phyloP scores from a whole-genome alignment of 495 filamentous ascomycete species.

The Corynascus novoguineensis region DNA sequence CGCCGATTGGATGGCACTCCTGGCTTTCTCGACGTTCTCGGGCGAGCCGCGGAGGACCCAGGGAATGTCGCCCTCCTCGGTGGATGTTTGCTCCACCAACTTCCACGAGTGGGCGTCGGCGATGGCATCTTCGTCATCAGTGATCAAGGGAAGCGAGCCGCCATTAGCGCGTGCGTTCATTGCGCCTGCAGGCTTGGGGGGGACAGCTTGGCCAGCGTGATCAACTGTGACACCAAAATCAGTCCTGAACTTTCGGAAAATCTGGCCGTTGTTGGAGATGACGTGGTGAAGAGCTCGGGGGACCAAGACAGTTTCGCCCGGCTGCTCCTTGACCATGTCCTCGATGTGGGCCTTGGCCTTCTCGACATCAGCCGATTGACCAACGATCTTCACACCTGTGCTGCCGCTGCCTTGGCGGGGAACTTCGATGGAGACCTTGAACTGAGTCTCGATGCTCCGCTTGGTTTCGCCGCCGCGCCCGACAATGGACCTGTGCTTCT shows the following conservation, averaged over 20 bases:
- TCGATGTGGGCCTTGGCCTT: slow-evolving; percentile 80
- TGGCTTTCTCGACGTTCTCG: slow-evolving; percentile 73
- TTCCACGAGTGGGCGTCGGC: slow-evolving; percentile 73
- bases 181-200: slow-evolving; percentile 54
- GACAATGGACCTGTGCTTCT: slow-evolving; percentile 87
- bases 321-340: slow-evolving; percentile 72
- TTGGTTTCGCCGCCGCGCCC: slow-evolving; percentile 84
- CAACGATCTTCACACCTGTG: slow-evolving; percentile 78
- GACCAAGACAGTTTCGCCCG: slow-evolving; percentile 78
- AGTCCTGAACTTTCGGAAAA: slow-evolving; percentile 81
- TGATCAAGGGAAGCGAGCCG: slow-evolving; percentile 74
- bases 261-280: slow-evolving; percentile 81
- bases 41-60: slow-evolving; percentile 80
- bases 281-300: slow-evolving; percentile 75
- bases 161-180: slow-evolving; percentile 45
- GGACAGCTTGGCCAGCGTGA: slow-evolving; percentile 72
- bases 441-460: slow-evolving; percentile 78
- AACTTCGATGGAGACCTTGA: slow-evolving; percentile 84
- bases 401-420: slow-evolving; percentile 66
- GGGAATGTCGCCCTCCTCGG: slow-evolving; percentile 71
- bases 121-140: slow-evolving; percentile 62
- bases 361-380: slow-evolving; percentile 69
- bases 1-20: slow-evolving; percentile 61
- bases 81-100: slow-evolving; percentile 52
- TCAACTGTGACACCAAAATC: slow-evolving; percentile 84